Conservation (phyloP, 2,329 filamentous ascomycete species). For the Fusarium stilboides region DNA sequence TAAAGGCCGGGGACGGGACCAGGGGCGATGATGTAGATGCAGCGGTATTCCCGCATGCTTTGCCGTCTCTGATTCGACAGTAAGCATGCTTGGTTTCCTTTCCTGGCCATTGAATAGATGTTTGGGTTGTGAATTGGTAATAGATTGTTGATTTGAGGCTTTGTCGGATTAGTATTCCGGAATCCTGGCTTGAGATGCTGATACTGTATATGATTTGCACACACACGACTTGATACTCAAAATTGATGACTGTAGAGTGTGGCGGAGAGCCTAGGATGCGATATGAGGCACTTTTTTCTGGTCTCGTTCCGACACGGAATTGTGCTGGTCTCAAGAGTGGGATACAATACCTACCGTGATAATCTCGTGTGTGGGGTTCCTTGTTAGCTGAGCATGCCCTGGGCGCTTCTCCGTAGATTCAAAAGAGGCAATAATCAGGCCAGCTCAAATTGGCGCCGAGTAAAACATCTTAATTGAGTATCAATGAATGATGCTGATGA, state of each 20-base stretch:
- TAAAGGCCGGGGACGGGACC: slow-evolving; percentile 24
- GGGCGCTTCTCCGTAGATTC: slow-evolving; percentile 1
- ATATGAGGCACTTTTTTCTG: slow-evolving; percentile 12
- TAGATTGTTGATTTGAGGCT: slow-evolving; percentile 38
- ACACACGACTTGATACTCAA: slow-evolving; percentile 17
- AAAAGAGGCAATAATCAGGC: slow-evolving; percentile 18
- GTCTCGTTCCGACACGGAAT: background rate
- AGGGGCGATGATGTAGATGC: slow-evolving; percentile 31
- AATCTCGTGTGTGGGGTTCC: slow-evolving; percentile 23
- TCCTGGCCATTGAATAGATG: slow-evolving; percentile 27
- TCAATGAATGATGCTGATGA: slow-evolving; percentile 42
- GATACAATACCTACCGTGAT: slow-evolving; percentile 18
- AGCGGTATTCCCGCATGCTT: slow-evolving; percentile 40
- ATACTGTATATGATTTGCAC: slow-evolving; percentile 6
- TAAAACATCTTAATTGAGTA: slow-evolving; percentile 7
- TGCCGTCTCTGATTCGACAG: slow-evolving; percentile 42
- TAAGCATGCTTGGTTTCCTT: slow-evolving; percentile 26
- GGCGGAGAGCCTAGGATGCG: background rate
- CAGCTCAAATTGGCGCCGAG: slow-evolving; percentile 30
- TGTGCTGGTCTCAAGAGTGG: slow-evolving; percentile 2
- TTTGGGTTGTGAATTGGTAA: slow-evolving; percentile 44
- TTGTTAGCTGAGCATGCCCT: slow-evolving; percentile 21
- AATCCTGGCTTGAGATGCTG: slow-evolving; percentile 2
- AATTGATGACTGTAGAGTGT: slow-evolving; percentile 17
- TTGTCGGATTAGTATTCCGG: slow-evolving; percentile 30